phyloP scores from a whole-genome alignment of 2,329 filamentous ascomycete genomes.

The Monilinia aucupariae region DNA sequence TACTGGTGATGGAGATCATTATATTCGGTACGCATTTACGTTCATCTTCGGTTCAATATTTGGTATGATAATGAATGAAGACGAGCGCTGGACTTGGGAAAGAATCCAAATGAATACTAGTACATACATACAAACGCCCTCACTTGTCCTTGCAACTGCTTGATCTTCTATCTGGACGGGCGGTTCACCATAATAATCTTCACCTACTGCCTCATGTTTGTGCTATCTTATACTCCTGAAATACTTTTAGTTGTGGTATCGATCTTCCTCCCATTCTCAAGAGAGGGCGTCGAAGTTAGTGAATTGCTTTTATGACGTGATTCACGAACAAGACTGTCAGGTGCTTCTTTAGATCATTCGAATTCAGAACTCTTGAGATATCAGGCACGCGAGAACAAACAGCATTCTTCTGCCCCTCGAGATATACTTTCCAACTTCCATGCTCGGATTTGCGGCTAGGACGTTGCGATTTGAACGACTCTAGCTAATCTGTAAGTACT shows the following conservation, averaged over 20 bases:
- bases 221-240: too few relatives aligned
- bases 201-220: too few relatives aligned
- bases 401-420: background rate
- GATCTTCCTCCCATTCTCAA: background rate
- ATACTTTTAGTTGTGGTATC: background rate
- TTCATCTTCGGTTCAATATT: background rate
- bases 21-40: background rate
- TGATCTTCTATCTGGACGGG: background rate
- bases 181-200: background rate
- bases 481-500: background rate
- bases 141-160: background rate
- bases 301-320: constrained; percentile 7
- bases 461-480: background rate
- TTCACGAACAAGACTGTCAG: background rate
- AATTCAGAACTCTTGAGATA: background rate
- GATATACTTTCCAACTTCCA: background rate
- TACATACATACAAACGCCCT: too few relatives aligned
- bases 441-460: background rate
- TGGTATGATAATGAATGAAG: background rate
- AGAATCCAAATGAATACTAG: background rate
- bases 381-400: background rate
- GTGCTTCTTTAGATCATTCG: background rate
- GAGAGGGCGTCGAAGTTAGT: background rate
- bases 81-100: background rate
- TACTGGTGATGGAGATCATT: background rate